Evolutionary conservation across 345 rosid species (phyloP).

Genomic region (Ceriops zippeliana): DNA sequence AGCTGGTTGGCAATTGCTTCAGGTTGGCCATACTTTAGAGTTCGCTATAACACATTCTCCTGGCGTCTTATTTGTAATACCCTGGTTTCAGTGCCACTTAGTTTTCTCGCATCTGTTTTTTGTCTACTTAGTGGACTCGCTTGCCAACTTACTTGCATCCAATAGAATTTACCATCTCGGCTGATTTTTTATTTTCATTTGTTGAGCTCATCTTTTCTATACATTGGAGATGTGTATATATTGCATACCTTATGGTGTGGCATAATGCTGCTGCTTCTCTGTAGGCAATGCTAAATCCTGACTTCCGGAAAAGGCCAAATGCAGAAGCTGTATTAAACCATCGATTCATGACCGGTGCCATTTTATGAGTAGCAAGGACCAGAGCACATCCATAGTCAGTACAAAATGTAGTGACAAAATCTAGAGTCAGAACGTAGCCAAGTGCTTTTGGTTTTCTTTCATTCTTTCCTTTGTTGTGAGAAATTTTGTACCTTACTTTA

Average conservation of each 20-base stretch:
- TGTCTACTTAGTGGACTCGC: too few species aligned
- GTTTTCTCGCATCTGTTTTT: too few species aligned
- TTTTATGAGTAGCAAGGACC: slow-evolving; percentile 25
- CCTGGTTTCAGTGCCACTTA: neutral
- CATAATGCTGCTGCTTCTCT: neutral
- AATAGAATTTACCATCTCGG: too few species aligned
- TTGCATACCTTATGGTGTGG: neutral
- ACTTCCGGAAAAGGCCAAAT: slow-evolving; percentile 68
- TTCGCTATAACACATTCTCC: neutral
- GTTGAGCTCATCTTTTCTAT: too few species aligned
- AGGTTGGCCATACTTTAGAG: slow-evolving; percentile 41
- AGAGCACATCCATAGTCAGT: neutral
- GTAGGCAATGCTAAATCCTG: slow-evolving; percentile 83
- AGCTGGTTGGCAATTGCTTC: slow-evolving; percentile 94
- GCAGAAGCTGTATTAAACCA: slow-evolving; percentile 78
- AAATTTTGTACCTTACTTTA: too few species aligned
- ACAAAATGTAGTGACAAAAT: too few species aligned
- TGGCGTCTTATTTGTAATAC: neutral
- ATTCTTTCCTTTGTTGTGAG: too few species aligned
- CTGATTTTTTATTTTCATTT: too few species aligned
- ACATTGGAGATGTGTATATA: too few species aligned
- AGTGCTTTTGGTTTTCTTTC: too few species aligned
- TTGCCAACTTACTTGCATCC: too few species aligned
- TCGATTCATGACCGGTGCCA: slow-evolving; percentile 51
- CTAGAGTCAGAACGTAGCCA: too few species aligned